Conservation (phyloP, 1,139 yeast species). For the Wickerhamomyces sp. region DNA sequence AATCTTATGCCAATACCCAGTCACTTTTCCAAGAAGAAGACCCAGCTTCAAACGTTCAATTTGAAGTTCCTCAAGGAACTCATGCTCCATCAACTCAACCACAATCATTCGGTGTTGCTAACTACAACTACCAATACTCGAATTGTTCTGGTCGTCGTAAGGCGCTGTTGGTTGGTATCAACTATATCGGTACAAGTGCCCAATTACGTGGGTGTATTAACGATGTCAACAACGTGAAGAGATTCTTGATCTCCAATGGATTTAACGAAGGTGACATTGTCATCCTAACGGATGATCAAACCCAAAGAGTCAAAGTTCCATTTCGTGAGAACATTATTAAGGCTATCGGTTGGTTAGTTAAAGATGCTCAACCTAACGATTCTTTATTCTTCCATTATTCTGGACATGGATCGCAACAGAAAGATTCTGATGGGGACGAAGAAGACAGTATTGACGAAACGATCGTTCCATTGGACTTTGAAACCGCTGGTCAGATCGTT, state of each 20-base stretch:
- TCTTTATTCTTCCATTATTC: slow-evolving; percentile 82
- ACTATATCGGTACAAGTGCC: slow-evolving; percentile 68
- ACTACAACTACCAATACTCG: slow-evolving; percentile 54
- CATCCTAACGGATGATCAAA: slow-evolving; percentile 70
- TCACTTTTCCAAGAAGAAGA: slow-evolving; percentile 16
- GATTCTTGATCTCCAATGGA: slow-evolving; percentile 54
- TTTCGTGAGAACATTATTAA: slow-evolving; percentile 71
- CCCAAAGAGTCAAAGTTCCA: slow-evolving; percentile 64
- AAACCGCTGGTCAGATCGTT: slow-evolving; percentile 64
- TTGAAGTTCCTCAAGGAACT: slow-evolving; percentile 10
- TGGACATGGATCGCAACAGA: slow-evolving; percentile 88
- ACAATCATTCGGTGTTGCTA: slow-evolving; percentile 30
- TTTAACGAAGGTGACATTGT: slow-evolving; percentile 78
- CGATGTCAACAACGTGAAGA: slow-evolving; percentile 63
- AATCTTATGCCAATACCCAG: slow-evolving; percentile 12
- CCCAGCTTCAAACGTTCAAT: slow-evolving; percentile 9
- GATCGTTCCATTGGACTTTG: slow-evolving; percentile 86
- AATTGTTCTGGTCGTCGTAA: slow-evolving; percentile 72
- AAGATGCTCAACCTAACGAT: slow-evolving; percentile 79
- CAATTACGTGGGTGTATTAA: slow-evolving; percentile 84
- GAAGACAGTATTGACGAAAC: slow-evolving; percentile 87
- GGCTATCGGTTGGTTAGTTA: slow-evolving; percentile 91
- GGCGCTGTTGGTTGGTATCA: slow-evolving; percentile 83
- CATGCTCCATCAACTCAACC: slow-evolving; percentile 28
- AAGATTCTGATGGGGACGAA: slow-evolving; percentile 84